These are phyloP conservation scores for Sugiyamaella valdiviana DNA, from an alignment of 805 yeast genomes.

Conservation along the genomic window DNA sequence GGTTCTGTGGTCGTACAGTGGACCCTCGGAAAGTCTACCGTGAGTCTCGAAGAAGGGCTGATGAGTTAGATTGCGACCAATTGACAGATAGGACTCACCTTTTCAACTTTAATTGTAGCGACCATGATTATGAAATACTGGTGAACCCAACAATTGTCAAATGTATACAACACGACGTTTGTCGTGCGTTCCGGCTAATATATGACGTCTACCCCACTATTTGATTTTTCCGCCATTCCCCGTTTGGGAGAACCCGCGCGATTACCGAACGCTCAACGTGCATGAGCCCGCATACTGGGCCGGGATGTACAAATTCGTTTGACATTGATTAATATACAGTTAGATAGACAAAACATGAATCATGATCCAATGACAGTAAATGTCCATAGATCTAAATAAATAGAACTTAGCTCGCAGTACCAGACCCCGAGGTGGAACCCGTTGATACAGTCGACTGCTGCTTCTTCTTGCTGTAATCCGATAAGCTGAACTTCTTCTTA, in stretches of 20 bases:
- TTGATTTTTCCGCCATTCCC: not conserved
- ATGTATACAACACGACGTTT: not conserved
- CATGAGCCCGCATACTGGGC: no score
- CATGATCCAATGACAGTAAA: not conserved
- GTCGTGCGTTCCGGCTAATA: not conserved
- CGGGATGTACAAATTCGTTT: no score
- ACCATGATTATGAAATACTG: conserved; percentile 3
- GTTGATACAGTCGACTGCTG: conserved; percentile 19
- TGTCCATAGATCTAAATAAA: not conserved
- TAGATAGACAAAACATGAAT: not conserved
- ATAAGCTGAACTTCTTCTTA: conserved; percentile 58
- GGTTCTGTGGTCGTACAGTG: conserved; percentile 27
- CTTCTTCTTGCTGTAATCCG: conserved; percentile 67
- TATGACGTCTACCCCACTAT: not conserved
- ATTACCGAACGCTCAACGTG: not conserved
- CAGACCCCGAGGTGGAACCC: no score
- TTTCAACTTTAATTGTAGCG: conserved; percentile 3
- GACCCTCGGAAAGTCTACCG: conserved; percentile 29
- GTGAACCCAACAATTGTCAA: not conserved
- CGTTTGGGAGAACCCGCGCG: not conserved
- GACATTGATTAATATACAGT: not conserved
- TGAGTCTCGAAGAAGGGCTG: conserved; percentile 22
- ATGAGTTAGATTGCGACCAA: not conserved
- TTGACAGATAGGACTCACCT: not conserved
- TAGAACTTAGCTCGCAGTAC: not conserved